These are phyloP conservation scores for Cryphonectria japonica DNA, from an alignment of 2,329 filamentous ascomycete genomes.

Conservation along the genomic window DNA sequence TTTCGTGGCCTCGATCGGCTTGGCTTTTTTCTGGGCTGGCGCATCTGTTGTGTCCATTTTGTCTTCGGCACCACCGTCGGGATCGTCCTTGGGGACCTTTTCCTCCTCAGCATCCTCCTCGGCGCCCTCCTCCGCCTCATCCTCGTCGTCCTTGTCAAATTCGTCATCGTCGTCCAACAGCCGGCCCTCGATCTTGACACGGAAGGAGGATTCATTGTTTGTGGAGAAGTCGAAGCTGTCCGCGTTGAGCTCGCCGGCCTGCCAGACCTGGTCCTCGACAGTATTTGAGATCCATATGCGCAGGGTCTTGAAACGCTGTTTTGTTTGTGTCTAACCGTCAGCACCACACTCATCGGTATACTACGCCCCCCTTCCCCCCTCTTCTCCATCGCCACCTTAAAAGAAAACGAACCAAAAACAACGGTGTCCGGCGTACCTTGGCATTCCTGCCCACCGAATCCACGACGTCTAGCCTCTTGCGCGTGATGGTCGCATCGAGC, in stretches of 20 bases:
- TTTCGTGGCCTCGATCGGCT: conserved; percentile 41
- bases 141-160: conserved; percentile 52
- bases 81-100: conserved; percentile 47
- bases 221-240: conserved; percentile 83
- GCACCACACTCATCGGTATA: neutral
- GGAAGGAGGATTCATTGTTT: conserved; percentile 77
- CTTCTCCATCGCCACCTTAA: conserved; percentile 6
- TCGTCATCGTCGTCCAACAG: conserved; percentile 73
- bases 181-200: conserved; percentile 89
- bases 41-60: conserved; percentile 35
- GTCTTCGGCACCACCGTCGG: conserved; percentile 48
- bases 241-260: conserved; percentile 68
- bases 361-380: neutral
- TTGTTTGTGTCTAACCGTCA: conserved; percentile 23
- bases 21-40: conserved; percentile 41
- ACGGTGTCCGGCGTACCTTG: conserved; percentile 55
- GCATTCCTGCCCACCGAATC: conserved; percentile 76
- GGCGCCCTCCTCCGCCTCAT: conserved; percentile 47
- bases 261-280: conserved; percentile 93
- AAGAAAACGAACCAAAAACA: neutral
- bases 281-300: conserved; percentile 96
- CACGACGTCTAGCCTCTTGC: conserved; percentile 88
- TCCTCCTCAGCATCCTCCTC: conserved; percentile 67
- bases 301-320: conserved; percentile 76
- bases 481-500: conserved; percentile 89